Evolutionary conservation across 1,139 yeast species (phyloP), one percentile per base, ranked within the genome.

Genomic region (Candida labiduridarum): DNA sequence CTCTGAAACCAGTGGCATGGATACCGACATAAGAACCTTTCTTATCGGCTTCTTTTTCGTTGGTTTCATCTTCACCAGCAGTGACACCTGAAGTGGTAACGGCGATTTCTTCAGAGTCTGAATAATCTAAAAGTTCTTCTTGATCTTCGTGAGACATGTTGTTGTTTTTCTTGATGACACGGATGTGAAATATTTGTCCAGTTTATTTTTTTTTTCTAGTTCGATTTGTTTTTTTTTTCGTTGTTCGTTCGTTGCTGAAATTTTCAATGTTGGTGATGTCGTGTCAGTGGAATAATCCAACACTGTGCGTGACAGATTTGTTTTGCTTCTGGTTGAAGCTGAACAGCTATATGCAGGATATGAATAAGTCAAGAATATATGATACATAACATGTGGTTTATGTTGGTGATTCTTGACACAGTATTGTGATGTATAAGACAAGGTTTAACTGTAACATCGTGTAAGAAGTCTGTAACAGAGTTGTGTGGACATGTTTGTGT

Each of bases 1-100:
- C 99, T 76, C 96, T 90, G 85, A 94, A 94, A 70, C 98, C 97
- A 57, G 98, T 92, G 59, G 98, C 94, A 73, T 94, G 98, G 65
- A 91, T 89, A 67, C 98, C 98, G 55, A 92, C 98, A 65, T 94
- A 94, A 47, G 98, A 91, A 64, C 99, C 99, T 74, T 94, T 92
- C 74, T 92, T 89, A 71, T 89, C 96, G 59, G 83, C 75, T 55
- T 80, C 85, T 63, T 76, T 75, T 53, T 74, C 77, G 56, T 65
- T 61, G 55, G 68, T 61, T 49, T 79, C 84, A 52, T 79, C 85
- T 27, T 53, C 59, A 46, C 51, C 56, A 41, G 54, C 44, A 49
- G 74, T 83, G 58, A 74, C 72, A 8, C 29, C 29, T 46, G 74
- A 65, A 69, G 87, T 78, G 68, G 87, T 83, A 59, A 87, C 90